Evolutionary conservation across 2,329 filamentous ascomycete genomes (phyloP), one percentile per base, ranked within the genome.

Genomic region (Scedosporium apiospermum): DNA sequence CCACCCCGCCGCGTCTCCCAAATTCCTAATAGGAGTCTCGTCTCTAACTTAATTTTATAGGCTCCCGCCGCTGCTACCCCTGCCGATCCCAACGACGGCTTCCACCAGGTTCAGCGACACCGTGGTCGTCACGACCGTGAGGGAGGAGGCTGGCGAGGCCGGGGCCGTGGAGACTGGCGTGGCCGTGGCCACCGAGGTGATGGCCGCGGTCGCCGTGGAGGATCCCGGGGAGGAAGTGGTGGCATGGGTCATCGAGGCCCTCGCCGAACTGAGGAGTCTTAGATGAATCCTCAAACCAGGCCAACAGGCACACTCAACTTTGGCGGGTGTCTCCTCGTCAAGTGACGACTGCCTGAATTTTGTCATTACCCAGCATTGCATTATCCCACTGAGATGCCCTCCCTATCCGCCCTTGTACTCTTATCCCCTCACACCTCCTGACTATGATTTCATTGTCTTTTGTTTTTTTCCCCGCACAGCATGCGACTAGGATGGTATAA

Each of bases 41-140:
- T 34, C 38, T 61, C 65, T 68, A 64, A 68, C 63, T 46, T 1
- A 23, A 53, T 30, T 41, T 55, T 4, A 53, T 59, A 70, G 66
- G 74, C 76, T 58, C 76, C 51, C 23, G 21, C 80, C 59, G 66
- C 74, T 6, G 59, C 80, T 58, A 66, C 73, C 4, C 67, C 74
- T 7, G 66, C 74, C 23, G 79, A 80, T 27, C 64, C 73, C 60
- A 80, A 80, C 67, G 89, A 91, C 69, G 89, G 88, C 26, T 92
- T 91, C 80, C 86, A 88, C 64, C 85, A 88, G 69, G 88, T 91
- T 10, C 84, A 84, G 69, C 83, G 84, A 69, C 83, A 83, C 73
- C 80, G 81, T 64, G 79, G 78, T 62, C 81, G 81, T 63, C 79
- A 80, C 68, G 80, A 79, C 63, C 78, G 82, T 59, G 82, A 84